These are phyloP conservation scores for Aspergillus avenaceus DNA, from an alignment of 495 filamentous ascomycete species.

Conservation along the genomic window DNA sequence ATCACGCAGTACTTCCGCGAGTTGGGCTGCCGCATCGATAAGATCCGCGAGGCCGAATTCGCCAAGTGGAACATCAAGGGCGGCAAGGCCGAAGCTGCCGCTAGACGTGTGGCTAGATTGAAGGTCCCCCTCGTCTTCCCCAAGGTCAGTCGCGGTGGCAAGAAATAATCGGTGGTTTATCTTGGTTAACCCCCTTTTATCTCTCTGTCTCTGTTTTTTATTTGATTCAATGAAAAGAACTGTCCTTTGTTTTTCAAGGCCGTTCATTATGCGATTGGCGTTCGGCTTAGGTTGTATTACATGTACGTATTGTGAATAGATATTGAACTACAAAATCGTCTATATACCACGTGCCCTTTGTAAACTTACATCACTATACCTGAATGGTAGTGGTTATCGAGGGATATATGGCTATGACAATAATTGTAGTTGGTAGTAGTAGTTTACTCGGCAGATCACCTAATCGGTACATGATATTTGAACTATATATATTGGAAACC, in stretches of 20 bases:
- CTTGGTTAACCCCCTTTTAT: too few relatives aligned
- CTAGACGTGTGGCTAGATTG: slow-evolving; percentile 63
- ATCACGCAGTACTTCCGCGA: slow-evolving; percentile 67
- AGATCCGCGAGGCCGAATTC: slow-evolving; percentile 40
- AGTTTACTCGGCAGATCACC: too few relatives aligned
- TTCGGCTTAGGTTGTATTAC: neutral
- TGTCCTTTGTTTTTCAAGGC: neutral
- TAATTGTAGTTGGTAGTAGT: too few relatives aligned
- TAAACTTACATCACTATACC: too few relatives aligned
- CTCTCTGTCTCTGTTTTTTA: neutral
- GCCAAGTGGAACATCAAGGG: slow-evolving; percentile 43
- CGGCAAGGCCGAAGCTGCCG: slow-evolving; percentile 56
- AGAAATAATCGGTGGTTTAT: neutral
- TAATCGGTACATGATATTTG: too few relatives aligned
- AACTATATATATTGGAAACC: too few relatives aligned
- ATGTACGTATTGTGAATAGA: neutral
- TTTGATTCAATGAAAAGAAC: neutral
- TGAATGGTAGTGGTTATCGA: too few relatives aligned
- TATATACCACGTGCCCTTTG: too few relatives aligned
- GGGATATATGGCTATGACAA: too few relatives aligned
- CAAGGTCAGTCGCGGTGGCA: slow-evolving; percentile 46
- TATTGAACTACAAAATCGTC: neutral
- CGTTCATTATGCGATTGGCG: neutral
- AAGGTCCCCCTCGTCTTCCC: slow-evolving; percentile 82
- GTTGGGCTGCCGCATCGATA: slow-evolving; percentile 62